Evolutionary conservation across 2,329 filamentous ascomycete genomes (phyloP), one percentile per base, ranked within the genome.

Genomic region (Alternaria sp.): DNA sequence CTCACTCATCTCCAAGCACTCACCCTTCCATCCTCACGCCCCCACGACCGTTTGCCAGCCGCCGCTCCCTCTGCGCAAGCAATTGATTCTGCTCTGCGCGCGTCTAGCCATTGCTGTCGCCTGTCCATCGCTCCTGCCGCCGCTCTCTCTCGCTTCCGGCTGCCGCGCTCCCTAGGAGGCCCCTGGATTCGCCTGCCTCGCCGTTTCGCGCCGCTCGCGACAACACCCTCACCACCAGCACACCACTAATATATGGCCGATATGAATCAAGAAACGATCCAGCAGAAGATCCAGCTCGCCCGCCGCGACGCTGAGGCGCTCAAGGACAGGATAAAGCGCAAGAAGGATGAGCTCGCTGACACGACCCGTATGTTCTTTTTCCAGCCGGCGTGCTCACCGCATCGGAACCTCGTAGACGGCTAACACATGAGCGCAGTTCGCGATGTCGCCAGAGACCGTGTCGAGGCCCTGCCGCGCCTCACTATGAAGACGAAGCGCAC

Each of bases 301-400:
- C 90, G 96, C 83, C 93, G 96, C 86, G 96, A 99, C 87, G 96
- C 96, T 76, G 96, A 98, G 86, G 94, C 92, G 57, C 86, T 98
- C 75, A 98, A 98, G 87, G 95, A 98, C 82, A 91, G 93, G 83
- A 98, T 98, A 89, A 98, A 97, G 91, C 90, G 94, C 84, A 97
- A 97, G 90, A 98, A 98, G 91, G 96, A 99, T 88, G 96, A 98
- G 85, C 89, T 99, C 75, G 95, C 95, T 80, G 96, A 99, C 83
- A 97, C 94, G 69, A 96, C 94, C 79, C 91, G 96, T 99, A 90
- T 89, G 95, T 83, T 61, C 61, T 57, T 61, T 50, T 47, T 44
- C 19, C 23, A 50, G 17, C 52, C 44, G 32, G 59, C 57, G 19
- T 49, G 23, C 62, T 26, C 49, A 26, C 36, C 26, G 23, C 49